A percentile compares a stretch with the other conserved stretches of the same genome.
phyloP scores from a whole-genome alignment of 208 protist species.

The Leishmania amazonensis region DNA sequence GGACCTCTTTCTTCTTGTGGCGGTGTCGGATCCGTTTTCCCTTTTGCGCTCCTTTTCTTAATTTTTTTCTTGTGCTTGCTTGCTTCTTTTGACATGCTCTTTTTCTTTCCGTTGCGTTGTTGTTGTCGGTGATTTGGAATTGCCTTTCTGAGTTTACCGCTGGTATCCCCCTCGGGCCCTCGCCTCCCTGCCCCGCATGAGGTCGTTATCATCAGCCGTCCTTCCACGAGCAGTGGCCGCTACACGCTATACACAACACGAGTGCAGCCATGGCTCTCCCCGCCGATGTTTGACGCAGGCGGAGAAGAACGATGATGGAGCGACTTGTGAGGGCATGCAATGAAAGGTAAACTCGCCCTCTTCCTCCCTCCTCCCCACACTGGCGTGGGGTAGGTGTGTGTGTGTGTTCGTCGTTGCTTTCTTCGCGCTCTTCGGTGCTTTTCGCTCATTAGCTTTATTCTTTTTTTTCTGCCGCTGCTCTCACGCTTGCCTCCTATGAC shows the following conservation, averaged over 20 bases:
- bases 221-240: not conserved
- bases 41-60: not conserved
- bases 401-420: not conserved
- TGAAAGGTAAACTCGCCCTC: not conserved
- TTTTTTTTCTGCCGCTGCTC: not conserved
- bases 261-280: not conserved
- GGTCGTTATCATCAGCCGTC: not conserved
- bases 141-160: not conserved
- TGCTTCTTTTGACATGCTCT: not conserved
- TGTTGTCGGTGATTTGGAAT: not conserved
- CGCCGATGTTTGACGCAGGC: not conserved
- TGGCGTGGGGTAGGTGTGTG: not conserved
- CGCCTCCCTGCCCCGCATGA: not conserved
- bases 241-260: not conserved
- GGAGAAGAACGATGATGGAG: not conserved
- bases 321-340: not conserved
- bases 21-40: not conserved
- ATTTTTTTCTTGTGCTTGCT: not conserved
- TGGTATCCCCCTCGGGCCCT: not conserved
- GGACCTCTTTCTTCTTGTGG: not conserved
- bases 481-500: not conserved
- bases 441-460: not conserved
- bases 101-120: not conserved
- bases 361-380: not conserved
- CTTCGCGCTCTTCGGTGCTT: not conserved